phyloP scores from a whole-genome alignment of 345 rosid genomes.

The Ceriops zippeliana region DNA sequence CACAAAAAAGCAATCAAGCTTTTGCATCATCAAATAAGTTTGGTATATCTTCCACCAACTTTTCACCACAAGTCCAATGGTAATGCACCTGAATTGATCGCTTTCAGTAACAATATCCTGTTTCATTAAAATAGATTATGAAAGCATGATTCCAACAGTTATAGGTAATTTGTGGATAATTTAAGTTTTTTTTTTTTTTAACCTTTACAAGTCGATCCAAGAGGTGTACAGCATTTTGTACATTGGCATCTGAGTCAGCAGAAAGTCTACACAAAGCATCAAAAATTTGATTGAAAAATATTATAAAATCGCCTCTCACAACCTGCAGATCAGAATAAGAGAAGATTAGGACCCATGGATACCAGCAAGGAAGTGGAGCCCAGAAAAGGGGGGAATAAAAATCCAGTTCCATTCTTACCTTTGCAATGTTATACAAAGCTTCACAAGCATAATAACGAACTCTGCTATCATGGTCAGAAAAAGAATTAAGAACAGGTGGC shows the following conservation, averaged over 20 bases:
- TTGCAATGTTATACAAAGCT: slow-evolving; percentile 97
- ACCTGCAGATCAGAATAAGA: slow-evolving; percentile 51
- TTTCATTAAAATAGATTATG: slow-evolving; percentile 32
- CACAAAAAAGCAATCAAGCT: slow-evolving; percentile 11
- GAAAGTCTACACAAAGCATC: slow-evolving; percentile 98
- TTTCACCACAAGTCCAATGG: slow-evolving; percentile 6
- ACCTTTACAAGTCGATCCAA: slow-evolving; percentile 99
- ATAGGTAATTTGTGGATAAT: background rate
- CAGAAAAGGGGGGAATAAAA: background rate
- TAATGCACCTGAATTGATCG: slow-evolving; percentile 91
- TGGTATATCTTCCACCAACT: background rate
- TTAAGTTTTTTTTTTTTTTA: background rate
- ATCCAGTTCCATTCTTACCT: slow-evolving; percentile 41
- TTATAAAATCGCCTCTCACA: slow-evolving; percentile 94
- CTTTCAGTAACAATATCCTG: slow-evolving; percentile 99
- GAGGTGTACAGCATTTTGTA: slow-evolving; percentile 98
- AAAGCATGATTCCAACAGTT: slow-evolving; percentile 11
- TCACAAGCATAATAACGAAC: slow-evolving; percentile 99
- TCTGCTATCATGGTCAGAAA: slow-evolving; percentile 94
- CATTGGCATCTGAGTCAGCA: slow-evolving; percentile 94
- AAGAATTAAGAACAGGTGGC: slow-evolving; percentile 87
- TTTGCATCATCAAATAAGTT: slow-evolving; percentile 1
- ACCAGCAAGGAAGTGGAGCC: background rate
- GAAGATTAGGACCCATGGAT: slow-evolving; percentile 10
- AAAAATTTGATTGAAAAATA: slow-evolving; percentile 91